Evolutionary conservation across 2,329 filamentous ascomycete species (phyloP), one percentile per base, ranked within the genome.

Genomic region (Arachnomyces sp.): DNA sequence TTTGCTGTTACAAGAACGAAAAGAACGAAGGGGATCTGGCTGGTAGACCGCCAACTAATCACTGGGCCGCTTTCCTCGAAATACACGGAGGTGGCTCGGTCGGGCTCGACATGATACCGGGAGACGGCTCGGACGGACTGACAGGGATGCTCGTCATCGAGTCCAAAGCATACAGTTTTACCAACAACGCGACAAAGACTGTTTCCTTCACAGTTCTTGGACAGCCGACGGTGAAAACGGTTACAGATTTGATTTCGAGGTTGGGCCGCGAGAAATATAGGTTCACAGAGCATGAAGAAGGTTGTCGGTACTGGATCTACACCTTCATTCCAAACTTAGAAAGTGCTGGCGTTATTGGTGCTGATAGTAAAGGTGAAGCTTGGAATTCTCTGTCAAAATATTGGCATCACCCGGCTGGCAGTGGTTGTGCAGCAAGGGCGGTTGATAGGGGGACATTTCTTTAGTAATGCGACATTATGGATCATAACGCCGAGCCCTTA

Each of bases 41-140:
- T 36, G n/a, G 18, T 28, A 8, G 18, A 8, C 18, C 34, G 16
- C 34, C 34, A 36, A 28, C 18, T 18, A 36, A 36, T 28, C 34
- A 36, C 12, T 36, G 34, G 12, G 34, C 18, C 28, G 34, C 34
- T 28, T 36, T 36, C 34, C 34, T 36, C 14, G 18, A 36, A 36
- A 11, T 14, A 18, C 14, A 14, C 14, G 8, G 18, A 28, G 16
- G 11, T 18, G 34, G 11, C 9, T 36, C 18, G 16, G 9, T 28
- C 34, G 14, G 34, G 18, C 15, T 28, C 18, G 34, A 36, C 34
- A 36, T 36, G 5, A 25, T 9, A 25, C 20, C 33, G n/a, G 33
- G 33, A 13, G n/a, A 35, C 13, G 33, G 33, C 25, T 13, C 33
- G 25, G 33, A 35, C 33, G 33, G 33, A 35, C 33, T 35, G 33